These are phyloP conservation scores for Leishmania mexicana DNA, from an alignment of 208 protist genomes.

Conservation along the genomic window DNA sequence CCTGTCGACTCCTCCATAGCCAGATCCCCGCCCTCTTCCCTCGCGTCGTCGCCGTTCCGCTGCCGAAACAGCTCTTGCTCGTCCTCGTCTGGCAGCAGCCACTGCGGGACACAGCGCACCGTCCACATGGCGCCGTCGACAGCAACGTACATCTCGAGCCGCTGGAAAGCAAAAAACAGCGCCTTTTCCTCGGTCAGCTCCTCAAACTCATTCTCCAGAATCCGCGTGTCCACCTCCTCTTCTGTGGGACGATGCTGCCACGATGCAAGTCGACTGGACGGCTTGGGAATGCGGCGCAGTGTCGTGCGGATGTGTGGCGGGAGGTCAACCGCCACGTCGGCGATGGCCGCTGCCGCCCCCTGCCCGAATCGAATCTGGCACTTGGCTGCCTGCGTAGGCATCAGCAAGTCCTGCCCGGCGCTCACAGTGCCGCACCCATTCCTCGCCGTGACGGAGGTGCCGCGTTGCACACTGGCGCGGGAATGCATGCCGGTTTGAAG, in stretches of 20 bases:
- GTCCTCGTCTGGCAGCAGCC: conserved; percentile 45
- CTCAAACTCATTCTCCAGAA: conserved; percentile 83
- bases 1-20: background rate
- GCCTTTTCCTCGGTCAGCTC: conserved; percentile 75
- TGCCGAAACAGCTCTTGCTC: conserved; percentile 48
- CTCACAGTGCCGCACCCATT: background rate
- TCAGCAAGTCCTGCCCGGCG: conserved; percentile 21
- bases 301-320: conserved; percentile 62
- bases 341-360: conserved; percentile 55
- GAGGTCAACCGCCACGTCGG: conserved; percentile 69
- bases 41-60: background rate
- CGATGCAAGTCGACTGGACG: conserved; percentile 51
- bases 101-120: conserved; percentile 64
- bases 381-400: conserved; percentile 40
- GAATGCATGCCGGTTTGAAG: background rate
- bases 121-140: conserved; percentile 71
- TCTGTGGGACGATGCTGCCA: conserved; percentile 66
- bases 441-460: conserved; percentile 5
- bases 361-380: conserved; percentile 56
- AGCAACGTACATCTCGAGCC: conserved; percentile 78
- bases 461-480: conserved; percentile 13
- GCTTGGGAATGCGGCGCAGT: conserved; percentile 65
- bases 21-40: background rate
- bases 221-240: conserved; percentile 60
- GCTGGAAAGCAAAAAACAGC: conserved; percentile 73